phyloP scores from a whole-genome alignment of 805 yeast genomes.

The Candida orba region DNA sequence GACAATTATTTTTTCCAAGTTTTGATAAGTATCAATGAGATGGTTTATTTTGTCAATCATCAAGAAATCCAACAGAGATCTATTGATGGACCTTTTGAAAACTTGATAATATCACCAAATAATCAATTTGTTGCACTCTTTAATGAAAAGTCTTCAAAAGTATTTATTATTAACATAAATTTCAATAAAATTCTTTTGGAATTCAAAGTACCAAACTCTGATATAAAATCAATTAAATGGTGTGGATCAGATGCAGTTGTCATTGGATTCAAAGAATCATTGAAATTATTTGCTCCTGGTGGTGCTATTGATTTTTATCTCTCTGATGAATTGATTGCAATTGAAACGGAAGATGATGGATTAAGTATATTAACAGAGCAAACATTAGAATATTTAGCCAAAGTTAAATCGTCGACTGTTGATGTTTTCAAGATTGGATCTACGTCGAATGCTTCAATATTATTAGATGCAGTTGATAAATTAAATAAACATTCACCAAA shows the following conservation, averaged over 20 bases:
- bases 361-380: conserved; percentile 50
- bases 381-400: conserved; percentile 52
- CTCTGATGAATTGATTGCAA: conserved; percentile 30
- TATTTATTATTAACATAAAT: conserved; percentile 44
- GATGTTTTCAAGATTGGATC: conserved; percentile 80
- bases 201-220: conserved; percentile 24
- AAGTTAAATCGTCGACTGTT: conserved; percentile 50
- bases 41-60: conserved; percentile 6
- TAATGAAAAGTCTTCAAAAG: conserved; percentile 31
- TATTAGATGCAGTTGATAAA: conserved; percentile 70
- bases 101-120: conserved; percentile 44
- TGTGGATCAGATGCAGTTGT: conserved; percentile 81
- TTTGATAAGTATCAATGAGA: conserved; percentile 10
- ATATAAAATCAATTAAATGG: conserved; percentile 55
- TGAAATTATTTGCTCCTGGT: conserved; percentile 67
- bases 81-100: conserved; percentile 41
- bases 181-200: conserved; percentile 21
- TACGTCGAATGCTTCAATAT: conserved; percentile 70
- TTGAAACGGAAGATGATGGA: conserved; percentile 61
- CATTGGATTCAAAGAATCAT: conserved; percentile 50
- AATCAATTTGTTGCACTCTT: conserved; percentile 47
- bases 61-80: conserved; percentile 23
- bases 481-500: conserved; percentile 64
- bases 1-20: conserved; percentile 12
- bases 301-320: conserved; percentile 47